These are phyloP conservation scores for Orbilia blumenaviensis DNA, from an alignment of 2,329 filamentous ascomycete species.

Conservation along the genomic window DNA sequence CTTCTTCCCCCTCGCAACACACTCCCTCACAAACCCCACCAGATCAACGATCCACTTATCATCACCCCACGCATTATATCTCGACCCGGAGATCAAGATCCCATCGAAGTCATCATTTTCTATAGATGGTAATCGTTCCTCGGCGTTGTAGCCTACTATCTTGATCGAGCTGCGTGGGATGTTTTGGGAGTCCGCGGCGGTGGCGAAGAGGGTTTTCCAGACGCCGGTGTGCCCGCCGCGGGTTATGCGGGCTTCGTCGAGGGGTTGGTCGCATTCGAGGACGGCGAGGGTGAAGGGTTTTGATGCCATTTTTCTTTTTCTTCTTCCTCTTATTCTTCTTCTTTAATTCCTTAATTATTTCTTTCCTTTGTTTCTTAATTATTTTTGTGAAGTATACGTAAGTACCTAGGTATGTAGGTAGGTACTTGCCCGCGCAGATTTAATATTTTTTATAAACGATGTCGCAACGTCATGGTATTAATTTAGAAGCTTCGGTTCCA, in stretches of 20 bases:
- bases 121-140: constrained; percentile 67
- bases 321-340: no score
- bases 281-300: constrained; percentile 78
- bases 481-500: no score
- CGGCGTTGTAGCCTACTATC: constrained; percentile 29
- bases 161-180: constrained; percentile 58
- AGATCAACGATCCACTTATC: constrained; percentile 79
- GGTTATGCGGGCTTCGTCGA: constrained; percentile 66
- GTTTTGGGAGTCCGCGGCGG: constrained; percentile 68
- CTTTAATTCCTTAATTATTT: no score
- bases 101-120: constrained; percentile 74
- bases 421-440: no score
- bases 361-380: not conserved
- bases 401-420: no score
- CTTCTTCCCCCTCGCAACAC: constrained; percentile 70
- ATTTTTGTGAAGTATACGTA: not conserved
- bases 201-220: constrained; percentile 74
- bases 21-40: constrained; percentile 71
- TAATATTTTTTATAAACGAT: no score
- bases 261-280: constrained; percentile 85
- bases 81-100: constrained; percentile 78
- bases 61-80: constrained; percentile 75
- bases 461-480: no score
- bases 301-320: constrained; percentile 1
- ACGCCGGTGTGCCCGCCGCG: constrained; percentile 72